Conservation (phyloP, 208 protist species). For the Blechomonas ayalai region DNA sequence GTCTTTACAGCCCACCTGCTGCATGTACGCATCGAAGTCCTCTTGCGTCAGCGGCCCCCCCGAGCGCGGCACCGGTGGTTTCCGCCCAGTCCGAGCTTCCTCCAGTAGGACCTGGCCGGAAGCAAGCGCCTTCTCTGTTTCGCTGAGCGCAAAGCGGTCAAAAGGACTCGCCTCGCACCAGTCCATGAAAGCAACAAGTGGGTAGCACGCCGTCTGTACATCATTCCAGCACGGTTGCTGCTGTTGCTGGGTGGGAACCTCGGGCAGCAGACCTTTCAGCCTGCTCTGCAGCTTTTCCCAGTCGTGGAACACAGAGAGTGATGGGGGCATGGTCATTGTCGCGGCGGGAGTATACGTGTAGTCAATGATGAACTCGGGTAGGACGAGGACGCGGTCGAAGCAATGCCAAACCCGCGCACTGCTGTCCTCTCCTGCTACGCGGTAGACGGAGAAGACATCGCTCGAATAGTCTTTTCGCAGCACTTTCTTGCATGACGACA, state of each 20-base stretch:
- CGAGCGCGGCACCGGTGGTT: neutral
- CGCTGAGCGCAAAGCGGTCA: conserved; percentile 24
- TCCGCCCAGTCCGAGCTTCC: neutral
- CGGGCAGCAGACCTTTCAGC: conserved; percentile 7
- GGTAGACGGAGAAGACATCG: conserved; percentile 66
- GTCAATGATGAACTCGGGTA: conserved; percentile 86
- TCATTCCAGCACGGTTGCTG: conserved; percentile 15
- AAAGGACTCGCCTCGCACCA: conserved; percentile 27
- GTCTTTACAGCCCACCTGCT: conserved; percentile 2
- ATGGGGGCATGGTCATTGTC: conserved; percentile 4
- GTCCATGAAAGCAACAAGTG: conserved; percentile 21
- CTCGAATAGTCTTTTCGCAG: conserved; percentile 37
- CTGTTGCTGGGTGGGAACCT: neutral
- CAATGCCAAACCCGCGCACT: conserved; percentile 70
- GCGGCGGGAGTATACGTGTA: conserved; percentile 51
- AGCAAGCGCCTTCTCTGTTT: conserved; percentile 30
- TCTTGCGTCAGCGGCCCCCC: conserved; percentile 15
- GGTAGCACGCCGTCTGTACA: conserved; percentile 16
- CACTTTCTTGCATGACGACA: conserved; percentile 22
- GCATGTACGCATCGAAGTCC: conserved; percentile 25
- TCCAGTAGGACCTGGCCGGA: conserved; percentile 6
- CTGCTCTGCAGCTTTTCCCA: conserved; percentile 2
- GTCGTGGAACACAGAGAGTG: conserved; percentile 18
- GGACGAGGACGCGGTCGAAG: conserved; percentile 68
- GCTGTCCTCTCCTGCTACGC: conserved; percentile 4